Conservation (phyloP, 441 rosid genomes). For the Corymbia citriodora region DNA sequence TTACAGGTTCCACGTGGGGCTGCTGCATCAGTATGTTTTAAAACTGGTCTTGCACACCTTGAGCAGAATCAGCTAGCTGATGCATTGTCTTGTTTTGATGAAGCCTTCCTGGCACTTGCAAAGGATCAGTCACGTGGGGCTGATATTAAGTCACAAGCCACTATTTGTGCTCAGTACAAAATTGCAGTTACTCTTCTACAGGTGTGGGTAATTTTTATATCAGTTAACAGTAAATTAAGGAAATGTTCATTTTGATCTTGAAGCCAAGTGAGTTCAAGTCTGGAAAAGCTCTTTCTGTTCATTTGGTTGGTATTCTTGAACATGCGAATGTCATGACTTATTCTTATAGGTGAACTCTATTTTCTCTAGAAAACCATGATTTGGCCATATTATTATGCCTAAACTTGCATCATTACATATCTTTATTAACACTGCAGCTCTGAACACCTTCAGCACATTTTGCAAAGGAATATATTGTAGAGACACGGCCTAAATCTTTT, state of each 20-base stretch:
- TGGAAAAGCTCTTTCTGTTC: neutral
- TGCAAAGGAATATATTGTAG: neutral
- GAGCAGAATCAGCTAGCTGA: slow-evolving; percentile 98
- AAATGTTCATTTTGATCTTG: neutral
- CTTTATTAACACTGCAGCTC: neutral
- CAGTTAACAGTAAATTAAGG: neutral
- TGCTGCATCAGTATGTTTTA: slow-evolving; percentile 86
- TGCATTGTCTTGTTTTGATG: slow-evolving; percentile 94
- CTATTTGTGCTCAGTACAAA: slow-evolving; percentile 98
- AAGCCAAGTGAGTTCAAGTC: neutral
- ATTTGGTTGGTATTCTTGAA: neutral
- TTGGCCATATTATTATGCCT: neutral
- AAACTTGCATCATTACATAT: neutral
- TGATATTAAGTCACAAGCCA: slow-evolving; percentile 95
- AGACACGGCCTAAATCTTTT: neutral
- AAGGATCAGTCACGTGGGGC: slow-evolving; percentile 97
- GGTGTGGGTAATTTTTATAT: slow-evolving; percentile 28
- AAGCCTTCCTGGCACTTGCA: slow-evolving; percentile 95
- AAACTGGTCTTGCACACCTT: slow-evolving; percentile 93
- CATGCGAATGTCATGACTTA: neutral
- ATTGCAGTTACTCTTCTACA: slow-evolving; percentile 87
- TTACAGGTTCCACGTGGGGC: slow-evolving; percentile 95
- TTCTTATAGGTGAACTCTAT: neutral
- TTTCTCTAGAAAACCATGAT: neutral
- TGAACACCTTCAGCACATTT: neutral